Percentiles rank a stretch among this genome's conserved stretches.
Evolutionary conservation across 2,329 filamentous ascomycete species (phyloP).

Genomic region (Trichothecium sympodiale): DNA sequence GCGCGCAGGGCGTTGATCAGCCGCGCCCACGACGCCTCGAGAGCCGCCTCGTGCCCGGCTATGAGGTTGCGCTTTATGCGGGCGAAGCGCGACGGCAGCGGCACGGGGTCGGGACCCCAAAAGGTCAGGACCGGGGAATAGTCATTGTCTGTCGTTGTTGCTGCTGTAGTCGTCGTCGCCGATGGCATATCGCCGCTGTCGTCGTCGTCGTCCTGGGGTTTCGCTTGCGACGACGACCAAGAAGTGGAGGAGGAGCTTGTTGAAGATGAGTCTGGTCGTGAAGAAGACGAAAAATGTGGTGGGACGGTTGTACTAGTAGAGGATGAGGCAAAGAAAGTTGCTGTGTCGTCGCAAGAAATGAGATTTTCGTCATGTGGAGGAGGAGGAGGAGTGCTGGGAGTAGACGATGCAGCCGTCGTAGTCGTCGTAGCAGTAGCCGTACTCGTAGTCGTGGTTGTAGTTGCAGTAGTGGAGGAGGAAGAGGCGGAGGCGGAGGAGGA

Average conservation of each 20-base stretch:
- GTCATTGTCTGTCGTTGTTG: constrained; percentile 29
- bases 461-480: constrained; percentile 7
- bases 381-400: not conserved
- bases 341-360: too few relatives aligned
- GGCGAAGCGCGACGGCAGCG: constrained; percentile 47
- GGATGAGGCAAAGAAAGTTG: too few relatives aligned
- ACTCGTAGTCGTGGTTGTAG: not conserved
- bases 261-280: too few relatives aligned
- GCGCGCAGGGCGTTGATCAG: constrained; percentile 38
- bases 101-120: constrained; percentile 45
- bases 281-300: too few relatives aligned
- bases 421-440: not conserved
- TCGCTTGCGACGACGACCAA: not conserved
- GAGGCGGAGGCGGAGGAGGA: constrained; percentile 4
- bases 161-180: too few relatives aligned
- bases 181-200: constrained; percentile 4
- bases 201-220: constrained; percentile 1
- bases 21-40: constrained; percentile 44
- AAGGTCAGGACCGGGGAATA: constrained; percentile 39
- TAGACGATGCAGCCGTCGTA: constrained; percentile 2
- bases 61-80: constrained; percentile 44
- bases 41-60: constrained; percentile 39
- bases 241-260: too few relatives aligned
- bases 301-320: too few relatives aligned
- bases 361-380: too few relatives aligned